phyloP scores from a whole-genome alignment of 2,329 filamentous ascomycete genomes.

The Macroventuria anomochaeta region DNA sequence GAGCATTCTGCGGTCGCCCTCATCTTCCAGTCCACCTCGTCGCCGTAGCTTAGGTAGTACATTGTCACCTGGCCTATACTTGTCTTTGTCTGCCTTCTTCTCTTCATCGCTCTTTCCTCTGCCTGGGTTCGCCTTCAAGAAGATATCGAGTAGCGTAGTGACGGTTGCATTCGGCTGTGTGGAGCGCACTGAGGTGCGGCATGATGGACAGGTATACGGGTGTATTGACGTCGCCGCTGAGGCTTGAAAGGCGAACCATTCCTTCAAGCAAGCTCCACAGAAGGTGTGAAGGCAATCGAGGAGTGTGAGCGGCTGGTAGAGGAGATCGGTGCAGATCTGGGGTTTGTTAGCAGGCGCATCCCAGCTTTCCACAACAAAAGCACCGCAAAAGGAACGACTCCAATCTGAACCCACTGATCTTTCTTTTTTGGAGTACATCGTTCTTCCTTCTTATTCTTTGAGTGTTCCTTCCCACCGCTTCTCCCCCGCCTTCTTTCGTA shows the following conservation, averaged over 20 bases:
- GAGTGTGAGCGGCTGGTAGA: constrained; percentile 88
- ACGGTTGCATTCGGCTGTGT: constrained; percentile 91
- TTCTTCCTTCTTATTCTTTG: neutral
- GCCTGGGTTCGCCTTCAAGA: constrained; percentile 77
- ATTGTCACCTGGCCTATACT: constrained; percentile 82
- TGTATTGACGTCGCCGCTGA: constrained; percentile 60
- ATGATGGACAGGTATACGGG: constrained; percentile 89
- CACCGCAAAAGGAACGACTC: neutral
- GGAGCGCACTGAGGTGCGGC: constrained; percentile 82
- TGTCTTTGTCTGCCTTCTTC: constrained; percentile 74
- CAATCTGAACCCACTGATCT: neutral
- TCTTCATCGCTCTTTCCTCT: constrained; percentile 74
- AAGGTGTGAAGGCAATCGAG: constrained; percentile 96
- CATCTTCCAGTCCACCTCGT: constrained; percentile 62
- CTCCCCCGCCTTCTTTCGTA: constrained; percentile 16
- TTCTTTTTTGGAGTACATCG: neutral
- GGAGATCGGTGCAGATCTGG: constrained; percentile 94
- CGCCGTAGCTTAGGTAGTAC: constrained; percentile 70
- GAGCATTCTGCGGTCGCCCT: constrained; percentile 72
- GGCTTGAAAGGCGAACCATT: constrained; percentile 90
- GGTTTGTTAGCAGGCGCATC: constrained; percentile 32
- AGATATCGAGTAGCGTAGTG: constrained; percentile 88
- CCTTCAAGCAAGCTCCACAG: constrained; percentile 92
- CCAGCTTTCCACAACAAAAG: constrained; percentile 3
- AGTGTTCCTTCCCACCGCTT: neutral